phyloP scores from a whole-genome alignment of 257 asterid species.

The Dorcoceras hygrometricum region DNA sequence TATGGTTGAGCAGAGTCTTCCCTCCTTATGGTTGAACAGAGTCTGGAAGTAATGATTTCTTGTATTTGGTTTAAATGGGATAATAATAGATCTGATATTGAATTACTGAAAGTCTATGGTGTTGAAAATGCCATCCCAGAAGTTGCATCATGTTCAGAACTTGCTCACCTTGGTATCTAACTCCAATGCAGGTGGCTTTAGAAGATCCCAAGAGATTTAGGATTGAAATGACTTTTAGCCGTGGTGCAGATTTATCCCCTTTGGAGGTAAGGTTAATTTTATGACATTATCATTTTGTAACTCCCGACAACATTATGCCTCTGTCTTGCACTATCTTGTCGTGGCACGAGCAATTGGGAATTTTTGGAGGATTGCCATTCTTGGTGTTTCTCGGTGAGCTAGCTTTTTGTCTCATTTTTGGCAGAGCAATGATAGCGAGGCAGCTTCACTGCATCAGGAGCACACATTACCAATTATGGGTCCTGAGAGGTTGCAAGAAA shows the following conservation, averaged over 20 bases:
- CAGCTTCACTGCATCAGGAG: conserved; percentile 72
- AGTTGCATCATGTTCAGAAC: background rate
- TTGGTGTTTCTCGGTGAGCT: background rate
- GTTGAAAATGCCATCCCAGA: background rate
- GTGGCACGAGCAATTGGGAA: background rate
- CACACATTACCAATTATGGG: conserved; percentile 91
- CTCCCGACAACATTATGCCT: background rate
- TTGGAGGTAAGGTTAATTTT: conserved; percentile 54
- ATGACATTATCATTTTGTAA: conserved; percentile 3
- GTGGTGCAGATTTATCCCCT: conserved; percentile 93
- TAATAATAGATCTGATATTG: too few relatives aligned
- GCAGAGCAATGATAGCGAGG: conserved; percentile 69
- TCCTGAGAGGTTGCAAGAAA: conserved; percentile 89
- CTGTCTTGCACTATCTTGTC: background rate
- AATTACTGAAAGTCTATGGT: too few relatives aligned
- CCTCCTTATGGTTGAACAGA: background rate
- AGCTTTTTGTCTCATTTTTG: conserved; percentile 8
- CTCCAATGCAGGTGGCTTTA: conserved; percentile 55
- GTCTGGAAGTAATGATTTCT: too few relatives aligned
- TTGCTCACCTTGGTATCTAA: background rate
- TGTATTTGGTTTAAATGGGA: too few relatives aligned
- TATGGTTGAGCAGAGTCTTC: too few relatives aligned
- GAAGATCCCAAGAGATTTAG: conserved; percentile 91
- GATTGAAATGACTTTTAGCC: conserved; percentile 77
- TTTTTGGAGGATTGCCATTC: background rate